Percentiles rank a stretch among this genome's conserved stretches.
These are phyloP conservation scores for Diaporthe eres DNA, from an alignment of 2,329 filamentous ascomycete species.

Conservation along the genomic window DNA sequence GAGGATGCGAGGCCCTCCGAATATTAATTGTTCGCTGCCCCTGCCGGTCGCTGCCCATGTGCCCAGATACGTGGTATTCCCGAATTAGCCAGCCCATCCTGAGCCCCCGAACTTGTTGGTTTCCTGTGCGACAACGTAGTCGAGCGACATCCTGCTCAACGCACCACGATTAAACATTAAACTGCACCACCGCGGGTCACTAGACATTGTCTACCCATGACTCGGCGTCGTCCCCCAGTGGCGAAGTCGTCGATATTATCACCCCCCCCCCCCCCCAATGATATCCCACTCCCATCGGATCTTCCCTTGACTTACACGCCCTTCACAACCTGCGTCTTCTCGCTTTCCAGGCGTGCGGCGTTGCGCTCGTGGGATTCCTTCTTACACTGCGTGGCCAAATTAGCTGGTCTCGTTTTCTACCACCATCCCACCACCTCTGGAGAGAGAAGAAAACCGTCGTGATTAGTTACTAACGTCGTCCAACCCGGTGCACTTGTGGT, in stretches of 20 bases:
- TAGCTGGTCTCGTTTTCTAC: constrained; percentile 38
- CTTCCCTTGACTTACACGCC: constrained; percentile 74
- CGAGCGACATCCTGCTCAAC: background rate
- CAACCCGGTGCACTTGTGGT: constrained; percentile 91
- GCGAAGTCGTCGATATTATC: background rate
- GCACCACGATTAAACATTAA: background rate
- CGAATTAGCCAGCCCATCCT: background rate
- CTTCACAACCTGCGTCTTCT: constrained; percentile 94
- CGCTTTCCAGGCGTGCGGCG: constrained; percentile 89
- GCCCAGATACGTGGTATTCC: background rate
- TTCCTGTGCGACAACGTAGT: background rate
- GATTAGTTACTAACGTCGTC: constrained; percentile 78
- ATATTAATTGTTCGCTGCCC: background rate
- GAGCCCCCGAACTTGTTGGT: background rate
- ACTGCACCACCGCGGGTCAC: too few species aligned
- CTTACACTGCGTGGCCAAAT: constrained; percentile 76
- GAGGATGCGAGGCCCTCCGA: background rate
- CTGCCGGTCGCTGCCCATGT: background rate
- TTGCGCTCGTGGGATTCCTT: constrained; percentile 97
- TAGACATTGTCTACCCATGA: too few species aligned
- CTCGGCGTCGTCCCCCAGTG: background rate
- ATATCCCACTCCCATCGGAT: background rate
- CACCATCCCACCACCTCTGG: constrained; percentile 38
- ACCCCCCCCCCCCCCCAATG: too few species aligned
- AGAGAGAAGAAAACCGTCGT: constrained; percentile 29